These are phyloP conservation scores for Westerdykella aurantiaca DNA, from an alignment of 2,329 filamentous ascomycete species.

Conservation along the genomic window DNA sequence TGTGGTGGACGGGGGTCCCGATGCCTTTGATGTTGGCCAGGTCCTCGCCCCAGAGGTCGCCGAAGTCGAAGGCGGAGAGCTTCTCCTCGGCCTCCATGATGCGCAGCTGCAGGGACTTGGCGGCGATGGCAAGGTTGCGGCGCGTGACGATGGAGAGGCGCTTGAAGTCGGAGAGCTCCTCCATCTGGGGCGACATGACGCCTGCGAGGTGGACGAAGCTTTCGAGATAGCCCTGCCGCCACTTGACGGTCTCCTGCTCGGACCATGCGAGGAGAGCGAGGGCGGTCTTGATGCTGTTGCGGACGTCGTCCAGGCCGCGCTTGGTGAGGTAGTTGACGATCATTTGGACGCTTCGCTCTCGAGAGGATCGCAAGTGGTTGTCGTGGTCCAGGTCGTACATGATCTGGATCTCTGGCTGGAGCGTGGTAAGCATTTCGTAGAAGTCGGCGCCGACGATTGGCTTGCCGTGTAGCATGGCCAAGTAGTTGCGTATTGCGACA, in stretches of 20 bases:
- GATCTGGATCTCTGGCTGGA: slow-evolving; percentile 55
- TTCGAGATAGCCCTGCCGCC: slow-evolving; percentile 63
- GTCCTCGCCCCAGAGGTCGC: slow-evolving; percentile 52
- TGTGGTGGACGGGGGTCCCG: slow-evolving; percentile 44
- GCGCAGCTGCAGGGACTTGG: slow-evolving; percentile 56
- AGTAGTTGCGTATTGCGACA: slow-evolving; percentile 63
- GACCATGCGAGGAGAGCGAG: slow-evolving; percentile 61
- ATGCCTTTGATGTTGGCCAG: slow-evolving; percentile 22
- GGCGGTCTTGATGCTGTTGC: slow-evolving; percentile 55
- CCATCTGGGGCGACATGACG: slow-evolving; percentile 43
- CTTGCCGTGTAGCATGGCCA: slow-evolving; percentile 59
- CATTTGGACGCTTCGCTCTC: slow-evolving; percentile 49
- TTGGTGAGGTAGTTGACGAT: slow-evolving; percentile 57
- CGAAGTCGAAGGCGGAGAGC: slow-evolving; percentile 55
- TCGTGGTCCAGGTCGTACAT: slow-evolving; percentile 46
- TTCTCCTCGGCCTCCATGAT: slow-evolving; percentile 59
- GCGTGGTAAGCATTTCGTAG: slow-evolving; percentile 57
- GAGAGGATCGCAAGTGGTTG: slow-evolving; percentile 20
- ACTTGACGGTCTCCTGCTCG: slow-evolving; percentile 56
- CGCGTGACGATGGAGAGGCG: slow-evolving; percentile 57
- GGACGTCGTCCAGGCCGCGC: slow-evolving; percentile 58
- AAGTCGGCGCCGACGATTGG: slow-evolving; percentile 61
- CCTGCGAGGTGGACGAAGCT: slow-evolving; percentile 62
- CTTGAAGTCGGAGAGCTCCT: slow-evolving; percentile 54
- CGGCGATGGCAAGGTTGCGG: slow-evolving; percentile 57